Base-by-base conservation (phyloP, 2,329 filamentous ascomycete genomes). In the Exophiala viscosa region DNA sequence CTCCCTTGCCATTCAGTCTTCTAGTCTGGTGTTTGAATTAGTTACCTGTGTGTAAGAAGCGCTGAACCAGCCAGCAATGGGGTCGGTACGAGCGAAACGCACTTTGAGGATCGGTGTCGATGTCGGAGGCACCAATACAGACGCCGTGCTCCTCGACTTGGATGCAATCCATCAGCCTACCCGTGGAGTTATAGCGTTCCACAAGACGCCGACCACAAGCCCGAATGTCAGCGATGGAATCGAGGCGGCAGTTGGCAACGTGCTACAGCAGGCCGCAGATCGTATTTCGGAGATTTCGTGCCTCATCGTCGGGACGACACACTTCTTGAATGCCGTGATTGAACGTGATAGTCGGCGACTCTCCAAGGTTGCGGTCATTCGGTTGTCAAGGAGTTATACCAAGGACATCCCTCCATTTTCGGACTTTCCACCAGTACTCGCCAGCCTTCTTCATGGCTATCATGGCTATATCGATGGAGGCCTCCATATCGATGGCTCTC, bases 281-380 rank as follows among this genome's bases (percentile, higher is more conserved):
- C 59, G 40, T 66, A 7, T 60, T 62, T 1, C 66, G 1, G 59
- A 67, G 35, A 65, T 76, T 47, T 67, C 65, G 6, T 75, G 73
- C 50, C 70, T 78, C 4, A 76, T 74, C 5, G 73, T 79, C 42
- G 76, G 76, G 20, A 79, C 76, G 1, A 80, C 77, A 0, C 73
- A 77, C 64, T 78, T 78, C 51, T 70, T 78, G 42, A 78, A 78
- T 54, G 50, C 50, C n/a, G 73, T 79, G 3, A 66, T 78, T 3
- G 75, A 76, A 42, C 70, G 73, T 10, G 75, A 81, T 64, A 67
- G 70, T 2, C 68, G 71, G 17, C 71, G 77, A 14, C 65, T 81
- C 5, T 73, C 73, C 6, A 70, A 69, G 45, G 78, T 82, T 9
- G 78, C 77, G 9, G 73, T 81, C 11, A 63, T 81, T 41, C 72